These are phyloP conservation scores for Rosa persica DNA, from an alignment of 306 rosid genomes.

Conservation along the genomic window DNA sequence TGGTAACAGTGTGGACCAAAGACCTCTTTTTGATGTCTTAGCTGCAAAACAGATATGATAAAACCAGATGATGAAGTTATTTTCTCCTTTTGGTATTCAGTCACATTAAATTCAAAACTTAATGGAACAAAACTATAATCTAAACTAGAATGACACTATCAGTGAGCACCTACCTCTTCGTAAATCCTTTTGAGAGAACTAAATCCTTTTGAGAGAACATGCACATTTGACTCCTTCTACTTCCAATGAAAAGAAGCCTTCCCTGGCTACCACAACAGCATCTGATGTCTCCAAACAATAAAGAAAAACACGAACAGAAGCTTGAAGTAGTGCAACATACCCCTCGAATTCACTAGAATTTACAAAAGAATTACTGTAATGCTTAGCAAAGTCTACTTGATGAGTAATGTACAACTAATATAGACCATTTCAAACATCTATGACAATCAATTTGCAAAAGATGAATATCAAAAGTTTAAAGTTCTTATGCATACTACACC, in stretches of 20 bases:
- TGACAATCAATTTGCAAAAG: background rate
- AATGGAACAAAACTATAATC: background rate
- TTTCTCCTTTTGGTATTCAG: background rate
- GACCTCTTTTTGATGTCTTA: conserved; percentile 69
- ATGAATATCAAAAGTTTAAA: background rate
- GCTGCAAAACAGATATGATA: conserved; percentile 39
- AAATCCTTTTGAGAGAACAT: conserved; percentile 64
- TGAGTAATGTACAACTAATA: background rate
- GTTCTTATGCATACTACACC: background rate
- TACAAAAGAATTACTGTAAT: background rate
- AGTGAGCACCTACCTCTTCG: conserved; percentile 63
- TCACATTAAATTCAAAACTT: too few relatives aligned
- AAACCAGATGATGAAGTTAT: background rate
- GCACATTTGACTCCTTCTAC: conserved; percentile 82
- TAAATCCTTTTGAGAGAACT: conserved; percentile 67
- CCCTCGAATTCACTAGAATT: conserved; percentile 64
- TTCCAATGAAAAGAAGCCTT: conserved; percentile 63
- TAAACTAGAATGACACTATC: background rate
- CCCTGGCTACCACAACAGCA: conserved; percentile 27
- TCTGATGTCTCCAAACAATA: conserved; percentile 69
- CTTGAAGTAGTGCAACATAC: conserved; percentile 63
- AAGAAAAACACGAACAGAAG: conserved; percentile 76
- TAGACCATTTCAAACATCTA: conserved; percentile 1
- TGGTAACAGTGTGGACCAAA: conserved; percentile 62
- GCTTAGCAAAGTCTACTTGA: background rate